Evolutionary conservation across 2,329 filamentous ascomycete species (phyloP).

Genomic region (Fusarium miscanthi): DNA sequence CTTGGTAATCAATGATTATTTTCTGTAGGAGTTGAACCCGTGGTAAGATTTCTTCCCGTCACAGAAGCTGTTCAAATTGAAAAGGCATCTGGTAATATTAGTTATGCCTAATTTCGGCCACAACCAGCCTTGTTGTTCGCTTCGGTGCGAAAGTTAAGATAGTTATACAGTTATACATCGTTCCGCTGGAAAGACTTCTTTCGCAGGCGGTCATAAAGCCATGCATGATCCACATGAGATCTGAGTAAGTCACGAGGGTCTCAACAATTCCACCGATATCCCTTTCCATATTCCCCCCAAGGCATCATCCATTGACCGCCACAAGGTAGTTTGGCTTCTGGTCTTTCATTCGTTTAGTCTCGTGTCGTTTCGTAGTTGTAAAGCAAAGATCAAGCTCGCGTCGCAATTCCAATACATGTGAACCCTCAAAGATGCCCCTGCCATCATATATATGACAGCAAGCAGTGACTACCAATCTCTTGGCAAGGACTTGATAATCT

Average conservation of each 20-base stretch:
- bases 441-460: conserved; percentile 46
- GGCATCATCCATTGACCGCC: conserved; percentile 5
- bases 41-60: not conserved
- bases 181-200: conserved; percentile 22
- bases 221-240: conserved; percentile 40
- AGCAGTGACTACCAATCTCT: conserved; percentile 39
- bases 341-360: conserved; percentile 42
- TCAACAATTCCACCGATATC: conserved; percentile 40
- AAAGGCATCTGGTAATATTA: conserved; percentile 3
- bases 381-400: conserved; percentile 31
- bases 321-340: conserved; percentile 17
- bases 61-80: not conserved
- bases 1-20: not conserved
- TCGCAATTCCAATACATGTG: conserved; percentile 35
- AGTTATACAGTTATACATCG: conserved; percentile 50
- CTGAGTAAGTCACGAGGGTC: conserved; percentile 41
- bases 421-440: conserved; percentile 31
- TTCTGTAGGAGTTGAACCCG: not conserved
- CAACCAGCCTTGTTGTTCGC: conserved; percentile 18
- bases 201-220: conserved; percentile 32
- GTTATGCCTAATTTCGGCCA: conserved; percentile 15
- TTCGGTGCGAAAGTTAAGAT: conserved; percentile 27
- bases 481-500: conserved; percentile 46
- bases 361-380: conserved; percentile 44
- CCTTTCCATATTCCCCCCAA: conserved; percentile 9